Evolutionary conservation across 495 filamentous ascomycete species (phyloP).

Genomic region (Elasticomyces elasticus): DNA sequence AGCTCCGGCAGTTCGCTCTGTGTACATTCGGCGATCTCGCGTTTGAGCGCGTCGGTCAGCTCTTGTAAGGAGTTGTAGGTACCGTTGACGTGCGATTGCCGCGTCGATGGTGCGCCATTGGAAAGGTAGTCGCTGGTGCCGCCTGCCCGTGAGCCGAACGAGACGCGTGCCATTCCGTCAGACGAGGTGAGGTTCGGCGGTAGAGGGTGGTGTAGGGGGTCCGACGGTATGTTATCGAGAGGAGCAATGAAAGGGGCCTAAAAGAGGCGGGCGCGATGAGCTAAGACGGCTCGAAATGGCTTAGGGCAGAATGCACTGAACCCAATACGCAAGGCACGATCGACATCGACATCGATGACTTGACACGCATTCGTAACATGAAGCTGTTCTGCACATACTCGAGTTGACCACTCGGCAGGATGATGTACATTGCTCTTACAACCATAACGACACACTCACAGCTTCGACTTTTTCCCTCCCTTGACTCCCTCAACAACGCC

Average conservation of each 20-base stretch:
- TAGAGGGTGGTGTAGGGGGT: constrained; percentile 1
- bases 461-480: constrained; percentile 53
- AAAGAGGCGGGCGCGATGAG: background rate
- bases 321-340: no score
- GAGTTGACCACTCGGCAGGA: background rate
- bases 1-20: constrained; percentile 8
- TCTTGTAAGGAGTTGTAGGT: constrained; percentile 9
- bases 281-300: background rate
- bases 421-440: background rate
- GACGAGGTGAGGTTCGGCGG: background rate
- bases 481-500: constrained; percentile 47
- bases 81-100: constrained; percentile 3
- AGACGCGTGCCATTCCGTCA: constrained; percentile 10
- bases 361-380: no score
- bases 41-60: constrained; percentile 5
- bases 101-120: background rate
- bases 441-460: constrained; percentile 42
- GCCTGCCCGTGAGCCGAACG: constrained; percentile 15
- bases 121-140: constrained; percentile 4
- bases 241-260: background rate
- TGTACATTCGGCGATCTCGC: constrained; percentile 1
- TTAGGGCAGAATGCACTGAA: background rate
- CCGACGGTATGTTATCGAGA: background rate
- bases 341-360: no score
- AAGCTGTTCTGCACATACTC: no score